These are phyloP conservation scores for Yarrowia yakushimensis DNA, from an alignment of 805 yeast species.

Conservation along the genomic window DNA sequence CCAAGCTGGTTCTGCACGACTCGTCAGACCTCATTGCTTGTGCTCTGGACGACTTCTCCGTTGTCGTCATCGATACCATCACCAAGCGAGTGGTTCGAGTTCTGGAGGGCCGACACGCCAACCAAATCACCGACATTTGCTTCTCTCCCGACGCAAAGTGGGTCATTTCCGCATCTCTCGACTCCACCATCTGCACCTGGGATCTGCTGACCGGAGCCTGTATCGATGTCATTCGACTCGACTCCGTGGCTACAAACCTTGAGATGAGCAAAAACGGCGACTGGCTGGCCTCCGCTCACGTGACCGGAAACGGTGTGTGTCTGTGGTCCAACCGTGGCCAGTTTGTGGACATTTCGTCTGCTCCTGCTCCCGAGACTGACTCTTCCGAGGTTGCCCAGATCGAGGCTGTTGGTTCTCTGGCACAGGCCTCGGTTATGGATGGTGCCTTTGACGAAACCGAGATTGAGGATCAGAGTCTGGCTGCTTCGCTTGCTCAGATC, in stretches of 20 bases:
- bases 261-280: conserved; percentile 86
- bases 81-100: conserved; percentile 83
- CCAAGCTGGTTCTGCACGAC: conserved; percentile 71
- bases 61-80: conserved; percentile 75
- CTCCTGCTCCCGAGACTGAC: conserved; percentile 67
- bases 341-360: conserved; percentile 67
- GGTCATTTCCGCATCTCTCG: conserved; percentile 80
- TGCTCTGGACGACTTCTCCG: conserved; percentile 79
- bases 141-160: conserved; percentile 95
- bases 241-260: conserved; percentile 74
- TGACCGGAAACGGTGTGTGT: conserved; percentile 80
- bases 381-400: conserved; percentile 45
- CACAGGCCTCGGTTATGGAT: conserved; percentile 6
- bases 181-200: conserved; percentile 91
- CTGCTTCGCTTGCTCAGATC: conserved; percentile 54
- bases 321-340: conserved; percentile 92
- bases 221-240: conserved; percentile 81
- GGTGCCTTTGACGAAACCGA: conserved; percentile 62
- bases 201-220: conserved; percentile 96
- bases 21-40: conserved; percentile 81
- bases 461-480: conserved; percentile 37
- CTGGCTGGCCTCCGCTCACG: conserved; percentile 88
- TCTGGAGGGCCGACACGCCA: conserved; percentile 75
- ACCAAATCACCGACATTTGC: conserved; percentile 81
- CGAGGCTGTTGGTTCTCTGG: conserved; percentile 7